A percentile compares a stretch with the other conserved stretches of the same genome.
Conservation (phyloP, 2,329 filamentous ascomycete genomes). For the Orbilia brochopaga region DNA sequence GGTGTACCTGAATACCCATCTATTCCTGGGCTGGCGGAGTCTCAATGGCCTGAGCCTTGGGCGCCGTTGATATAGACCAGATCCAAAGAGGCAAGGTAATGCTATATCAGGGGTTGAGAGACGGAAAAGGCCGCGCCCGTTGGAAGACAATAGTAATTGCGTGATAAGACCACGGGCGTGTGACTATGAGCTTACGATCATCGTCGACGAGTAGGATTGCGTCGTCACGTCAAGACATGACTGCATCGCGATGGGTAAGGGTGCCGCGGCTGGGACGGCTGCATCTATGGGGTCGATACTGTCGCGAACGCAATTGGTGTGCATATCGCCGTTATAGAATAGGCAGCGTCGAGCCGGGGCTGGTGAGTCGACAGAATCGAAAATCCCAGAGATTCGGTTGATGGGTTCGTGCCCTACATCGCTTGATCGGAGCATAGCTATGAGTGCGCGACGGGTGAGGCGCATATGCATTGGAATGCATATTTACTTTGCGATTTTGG, state of each 20-base stretch:
- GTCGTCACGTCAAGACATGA: constrained; percentile 25
- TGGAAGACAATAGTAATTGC: constrained; percentile 14
- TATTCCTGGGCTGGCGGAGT: constrained; percentile 50
- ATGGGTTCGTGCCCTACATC: constrained; percentile 43
- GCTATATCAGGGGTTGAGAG: constrained; percentile 16
- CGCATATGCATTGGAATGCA: constrained; percentile 18
- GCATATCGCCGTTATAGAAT: constrained; percentile 16
- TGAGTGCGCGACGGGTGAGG: constrained; percentile 16
- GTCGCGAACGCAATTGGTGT: constrained; percentile 20
- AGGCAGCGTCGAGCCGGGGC: constrained; percentile 1
- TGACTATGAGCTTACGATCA: constrained; percentile 14
- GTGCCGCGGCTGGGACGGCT: constrained; percentile 35
- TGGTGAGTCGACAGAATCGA: constrained; percentile 6
- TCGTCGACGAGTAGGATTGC: constrained; percentile 29
- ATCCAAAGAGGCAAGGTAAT: constrained; percentile 25
- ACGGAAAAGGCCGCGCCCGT: not conserved
- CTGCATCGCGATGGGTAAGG: constrained; percentile 32
- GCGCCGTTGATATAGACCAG: not conserved
- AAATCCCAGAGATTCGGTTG: constrained; percentile 39
- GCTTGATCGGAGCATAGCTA: constrained; percentile 37
- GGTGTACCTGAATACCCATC: constrained; percentile 44
- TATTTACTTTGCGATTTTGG: not conserved
- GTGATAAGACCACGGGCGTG: constrained; percentile 17
- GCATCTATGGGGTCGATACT: constrained; percentile 38
- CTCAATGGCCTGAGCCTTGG: constrained; percentile 8